Evolutionary conservation across 345 rosid species (phyloP).

Genomic region (Populus tremula): DNA sequence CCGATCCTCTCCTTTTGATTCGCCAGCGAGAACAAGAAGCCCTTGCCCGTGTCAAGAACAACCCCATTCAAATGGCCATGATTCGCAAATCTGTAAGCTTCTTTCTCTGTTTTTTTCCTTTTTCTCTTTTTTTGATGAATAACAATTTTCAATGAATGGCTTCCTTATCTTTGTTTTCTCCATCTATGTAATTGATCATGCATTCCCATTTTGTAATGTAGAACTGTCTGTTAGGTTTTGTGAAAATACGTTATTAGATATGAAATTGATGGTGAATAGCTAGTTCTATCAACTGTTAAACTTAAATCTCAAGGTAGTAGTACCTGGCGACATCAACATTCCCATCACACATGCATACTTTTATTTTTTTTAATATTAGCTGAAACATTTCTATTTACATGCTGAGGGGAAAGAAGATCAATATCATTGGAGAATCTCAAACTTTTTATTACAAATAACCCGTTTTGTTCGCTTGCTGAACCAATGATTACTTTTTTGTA

Average conservation of each 20-base stretch:
- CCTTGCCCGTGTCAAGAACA: constrained; percentile 85
- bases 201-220: neutral
- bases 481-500: constrained; percentile 14
- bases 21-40: constrained; percentile 96
- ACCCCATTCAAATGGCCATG: constrained; percentile 85
- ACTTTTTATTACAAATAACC: neutral
- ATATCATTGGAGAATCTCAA: neutral
- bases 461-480: neutral
- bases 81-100: constrained; percentile 77
- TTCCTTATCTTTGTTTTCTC: neutral
- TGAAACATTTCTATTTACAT: neutral
- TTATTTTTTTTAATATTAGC: neutral
- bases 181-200: neutral
- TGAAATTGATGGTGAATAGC: neutral
- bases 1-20: constrained; percentile 88
- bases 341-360: neutral
- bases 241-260: neutral
- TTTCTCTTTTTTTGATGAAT: neutral
- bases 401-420: neutral
- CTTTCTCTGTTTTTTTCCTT: neutral
- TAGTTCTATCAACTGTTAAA: neutral
- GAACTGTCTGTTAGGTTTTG: neutral
- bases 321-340: neutral
- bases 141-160: neutral
- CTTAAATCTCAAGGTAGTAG: neutral